Evolutionary conservation across 768 basidiomycete species (phyloP), one percentile per base, ranked within the genome.

Genomic region (Austroboletus festivus): DNA sequence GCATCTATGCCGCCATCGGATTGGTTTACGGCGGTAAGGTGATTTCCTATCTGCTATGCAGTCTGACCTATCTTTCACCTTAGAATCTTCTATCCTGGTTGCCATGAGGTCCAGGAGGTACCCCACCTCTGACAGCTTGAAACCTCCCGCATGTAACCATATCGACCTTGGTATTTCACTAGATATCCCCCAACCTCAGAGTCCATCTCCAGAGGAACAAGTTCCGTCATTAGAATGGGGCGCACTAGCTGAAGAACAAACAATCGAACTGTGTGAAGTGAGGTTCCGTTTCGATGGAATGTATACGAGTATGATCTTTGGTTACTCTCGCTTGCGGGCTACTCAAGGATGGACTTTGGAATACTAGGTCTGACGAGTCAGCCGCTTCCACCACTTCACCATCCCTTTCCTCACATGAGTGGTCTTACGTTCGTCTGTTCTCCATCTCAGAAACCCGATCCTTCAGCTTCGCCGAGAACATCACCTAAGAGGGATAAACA

Each of bases 261-360:
- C 62, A 3, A 78, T 89, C 51, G 78, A 84, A 30, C 52, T 88
- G n/a, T 80, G 72, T 45, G 81, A 85, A 64, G 73, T 85, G 10
- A 72, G 73, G 23, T 58, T 86, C 15, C 64, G 69, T 28, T 78
- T 76, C 44, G 76, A 81, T 47, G 73, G 75, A 28, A 28, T 51
- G 28, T 46, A 53, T 6, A 71, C 78, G 50, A 67, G 81, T 83
- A 68, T 51, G 76, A 26, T 37, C n/a, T 13, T 42, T 34, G 23
- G 19, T 47, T 18, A 19, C 18, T 41, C 21, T 46, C 20, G 38
- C 16, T 35, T 46, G 28, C 21, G 6, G 38, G 24, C 33, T 40
- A 46, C 42, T 50, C 37, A 60, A 34, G 9, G 42, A 31, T 35
- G 21, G 18, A 41, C 28, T 42, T 39, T 22, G 43, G 40, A 28